Percentiles rank a stretch among this genome's conserved stretches.
phyloP scores from a whole-genome alignment of 1,139 yeast genomes.

The Pneumocystis sp. region DNA sequence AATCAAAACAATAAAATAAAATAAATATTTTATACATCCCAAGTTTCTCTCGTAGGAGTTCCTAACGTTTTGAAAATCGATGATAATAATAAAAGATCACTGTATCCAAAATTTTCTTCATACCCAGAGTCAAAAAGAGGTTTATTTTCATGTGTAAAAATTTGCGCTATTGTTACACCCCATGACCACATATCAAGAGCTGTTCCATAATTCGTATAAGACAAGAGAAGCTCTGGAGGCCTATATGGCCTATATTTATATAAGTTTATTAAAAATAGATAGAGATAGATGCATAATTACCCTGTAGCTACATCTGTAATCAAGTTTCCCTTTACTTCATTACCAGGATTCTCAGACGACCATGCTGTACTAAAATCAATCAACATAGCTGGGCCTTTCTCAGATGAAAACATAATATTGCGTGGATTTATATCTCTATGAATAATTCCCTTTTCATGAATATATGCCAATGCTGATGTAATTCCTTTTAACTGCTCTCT shows the following conservation, averaged over 20 bases:
- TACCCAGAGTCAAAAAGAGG: not conserved
- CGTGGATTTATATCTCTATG: slow-evolving; percentile 96
- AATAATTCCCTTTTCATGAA: slow-evolving; percentile 90
- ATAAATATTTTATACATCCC: not conserved
- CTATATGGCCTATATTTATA: not conserved
- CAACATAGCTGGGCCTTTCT: not conserved
- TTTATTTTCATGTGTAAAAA: not conserved
- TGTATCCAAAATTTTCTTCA: not conserved
- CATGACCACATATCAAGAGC: not conserved
- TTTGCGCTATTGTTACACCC: slow-evolving; percentile 1
- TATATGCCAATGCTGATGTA: slow-evolving; percentile 42
- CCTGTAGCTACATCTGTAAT: slow-evolving; percentile 1
- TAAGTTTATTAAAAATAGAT: not conserved
- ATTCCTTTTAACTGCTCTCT: not conserved
- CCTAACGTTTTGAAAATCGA: slow-evolving; percentile 1
- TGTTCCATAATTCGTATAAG: not conserved
- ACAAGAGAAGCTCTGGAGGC: slow-evolving; percentile 1
- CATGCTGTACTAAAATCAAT: slow-evolving; percentile 1
- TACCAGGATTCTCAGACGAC: not conserved
- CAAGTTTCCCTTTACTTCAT: not conserved
- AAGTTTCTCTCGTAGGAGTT: not conserved
- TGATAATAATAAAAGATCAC: slow-evolving; percentile 1
- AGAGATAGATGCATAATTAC: not conserved
- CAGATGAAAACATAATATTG: slow-evolving; percentile 45
- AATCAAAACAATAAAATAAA: not conserved